Evolutionary conservation across 495 filamentous ascomycete species (phyloP), one percentile per base, ranked within the genome.

Genomic region (Tuber aestivum): DNA sequence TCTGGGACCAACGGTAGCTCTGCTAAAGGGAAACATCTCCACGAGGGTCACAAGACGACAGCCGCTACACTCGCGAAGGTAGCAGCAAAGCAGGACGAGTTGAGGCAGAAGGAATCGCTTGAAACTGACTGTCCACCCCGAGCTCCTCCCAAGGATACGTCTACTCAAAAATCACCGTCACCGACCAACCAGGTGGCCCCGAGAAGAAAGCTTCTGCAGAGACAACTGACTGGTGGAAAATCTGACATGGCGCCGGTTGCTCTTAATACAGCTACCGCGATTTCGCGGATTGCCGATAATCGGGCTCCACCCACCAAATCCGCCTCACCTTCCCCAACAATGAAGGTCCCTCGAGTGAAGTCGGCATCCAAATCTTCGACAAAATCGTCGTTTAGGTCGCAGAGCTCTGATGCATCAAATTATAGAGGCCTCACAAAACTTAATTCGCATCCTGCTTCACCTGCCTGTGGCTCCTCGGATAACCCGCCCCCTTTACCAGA

Each of bases 41-140:
- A 79, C 71, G 78, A 79, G 70, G 70, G 78, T 70, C 78, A 79
- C 78, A 79, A 79, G 78, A 79, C 77, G 71, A 71, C 78, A 48
- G 78, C 78, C 65, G 76, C 77, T 61, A 79, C 78, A 68, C 71
- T 79, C 42, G 78, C 78, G 42, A 79, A 79, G 70, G 78, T 79
- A 72, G 77, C 78, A 38, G 78, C 77, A 69, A 77, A 44, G 72
- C 78, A 79, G 44, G 78, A 79, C 45, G 78, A 79, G 74, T 73
- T 76, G 61, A 79, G 78, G 41, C 77, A 78, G 42, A 65, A 12
- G 56, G 56, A 65, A 65, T 75, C 78, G 44, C 72, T 79, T 68
- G 61, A 70, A 71, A 73, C 78, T 72, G 76, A 79, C 70, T 65
- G 77, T 72, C 78, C 77, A 41, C 78, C 77, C 42, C 74, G 70